phyloP scores from a whole-genome alignment of 2,329 filamentous ascomycete species.

The Colletotrichum cuscutae region DNA sequence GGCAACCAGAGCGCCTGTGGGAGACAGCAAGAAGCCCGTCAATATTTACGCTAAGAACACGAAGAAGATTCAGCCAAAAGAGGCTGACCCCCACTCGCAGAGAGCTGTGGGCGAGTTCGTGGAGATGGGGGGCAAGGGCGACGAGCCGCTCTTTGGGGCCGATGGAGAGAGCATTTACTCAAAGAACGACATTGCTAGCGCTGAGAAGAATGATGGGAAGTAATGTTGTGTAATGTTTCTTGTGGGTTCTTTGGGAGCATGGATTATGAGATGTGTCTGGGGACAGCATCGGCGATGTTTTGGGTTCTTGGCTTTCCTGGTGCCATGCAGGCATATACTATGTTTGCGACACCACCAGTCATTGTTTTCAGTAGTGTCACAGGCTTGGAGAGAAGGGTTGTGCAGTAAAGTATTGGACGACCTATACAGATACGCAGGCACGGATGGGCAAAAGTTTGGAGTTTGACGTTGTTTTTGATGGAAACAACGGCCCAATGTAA shows the following conservation, averaged over 20 bases:
- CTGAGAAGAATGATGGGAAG: conserved; percentile 43
- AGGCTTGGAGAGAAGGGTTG: not conserved
- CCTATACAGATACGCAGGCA: not conserved
- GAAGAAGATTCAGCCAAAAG: conserved; percentile 54
- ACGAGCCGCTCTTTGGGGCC: conserved; percentile 79
- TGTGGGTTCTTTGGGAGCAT: conserved; percentile 9
- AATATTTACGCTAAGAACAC: conserved; percentile 82
- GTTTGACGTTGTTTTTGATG: not conserved
- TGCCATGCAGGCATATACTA: not conserved
- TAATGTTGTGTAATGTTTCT: not conserved
- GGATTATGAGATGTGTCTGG: not conserved
- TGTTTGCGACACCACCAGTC: not conserved
- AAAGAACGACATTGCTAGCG: conserved; percentile 47
- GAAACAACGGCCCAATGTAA: not conserved
- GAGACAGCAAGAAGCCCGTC: conserved; percentile 62
- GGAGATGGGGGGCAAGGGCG: conserved; percentile 85
- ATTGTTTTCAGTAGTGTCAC: not conserved
- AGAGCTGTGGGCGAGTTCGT: conserved; percentile 78
- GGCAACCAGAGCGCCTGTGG: conserved; percentile 57
- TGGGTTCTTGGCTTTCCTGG: not conserved
- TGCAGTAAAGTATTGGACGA: not conserved
- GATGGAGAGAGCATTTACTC: conserved; percentile 65
- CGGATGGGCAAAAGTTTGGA: conserved; percentile 13
- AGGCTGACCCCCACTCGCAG: conserved; percentile 76
- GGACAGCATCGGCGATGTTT: not conserved